phyloP scores from a whole-genome alignment of 1,284 basidiomycete genomes.

The Heliocybe sulcata region DNA sequence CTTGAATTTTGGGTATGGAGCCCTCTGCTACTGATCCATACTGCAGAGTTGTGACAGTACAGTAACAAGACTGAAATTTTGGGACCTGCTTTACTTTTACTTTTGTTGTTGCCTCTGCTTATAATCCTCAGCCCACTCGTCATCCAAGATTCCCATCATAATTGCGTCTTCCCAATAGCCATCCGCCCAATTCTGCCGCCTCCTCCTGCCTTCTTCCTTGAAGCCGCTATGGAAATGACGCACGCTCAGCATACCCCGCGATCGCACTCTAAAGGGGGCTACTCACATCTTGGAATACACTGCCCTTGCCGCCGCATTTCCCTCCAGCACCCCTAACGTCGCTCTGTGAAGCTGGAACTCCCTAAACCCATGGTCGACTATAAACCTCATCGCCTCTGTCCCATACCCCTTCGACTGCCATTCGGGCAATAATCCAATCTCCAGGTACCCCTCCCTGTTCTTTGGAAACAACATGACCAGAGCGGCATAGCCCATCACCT shows the following conservation, averaged over 20 bases:
- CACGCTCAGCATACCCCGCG: background rate
- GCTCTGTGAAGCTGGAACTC: conserved; percentile 25
- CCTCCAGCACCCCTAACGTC: conserved; percentile 21
- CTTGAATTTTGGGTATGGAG: no score
- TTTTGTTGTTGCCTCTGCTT: no score
- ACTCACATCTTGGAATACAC: conserved; percentile 28
- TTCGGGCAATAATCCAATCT: conserved; percentile 19
- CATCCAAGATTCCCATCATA: conserved; percentile 13
- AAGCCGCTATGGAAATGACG: conserved; percentile 5
- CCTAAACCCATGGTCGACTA: conserved; percentile 26
- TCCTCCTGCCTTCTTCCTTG: conserved; percentile 12
- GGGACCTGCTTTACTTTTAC: no score
- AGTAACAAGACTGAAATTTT: no score
- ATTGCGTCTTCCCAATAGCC: conserved; percentile 20
- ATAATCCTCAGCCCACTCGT: conserved; percentile 9
- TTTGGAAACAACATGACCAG: background rate
- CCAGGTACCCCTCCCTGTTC: conserved; percentile 24
- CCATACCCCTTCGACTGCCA: conserved; percentile 28
- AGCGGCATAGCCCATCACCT: background rate
- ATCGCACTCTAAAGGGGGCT: background rate
- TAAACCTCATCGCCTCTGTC: conserved; percentile 22
- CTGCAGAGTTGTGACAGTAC: no score
- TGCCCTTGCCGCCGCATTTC: conserved; percentile 22
- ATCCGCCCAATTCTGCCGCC: conserved; percentile 19
- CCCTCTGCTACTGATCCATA: no score